phyloP scores from a whole-genome alignment of 1,284 basidiomycete species.

The Gomphus bonarii region DNA sequence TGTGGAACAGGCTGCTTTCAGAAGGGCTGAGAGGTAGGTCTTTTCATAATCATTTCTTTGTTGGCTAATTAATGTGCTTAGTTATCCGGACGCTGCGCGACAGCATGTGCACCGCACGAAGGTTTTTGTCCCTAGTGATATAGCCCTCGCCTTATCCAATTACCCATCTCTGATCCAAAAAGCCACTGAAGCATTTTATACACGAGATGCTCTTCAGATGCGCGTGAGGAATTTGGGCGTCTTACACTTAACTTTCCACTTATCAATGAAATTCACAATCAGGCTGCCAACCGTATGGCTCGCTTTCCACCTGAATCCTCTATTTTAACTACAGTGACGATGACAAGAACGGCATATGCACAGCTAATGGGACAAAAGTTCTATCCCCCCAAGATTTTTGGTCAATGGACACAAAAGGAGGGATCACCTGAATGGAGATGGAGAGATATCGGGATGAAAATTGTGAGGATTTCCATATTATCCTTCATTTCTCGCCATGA shows the following conservation, averaged over 20 bases:
- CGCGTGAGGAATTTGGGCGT: slow-evolving; percentile 44
- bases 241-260: not conserved
- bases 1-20: slow-evolving; percentile 58
- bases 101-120: slow-evolving; percentile 75
- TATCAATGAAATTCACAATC: slow-evolving; percentile 4
- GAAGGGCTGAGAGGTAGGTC: slow-evolving; percentile 52
- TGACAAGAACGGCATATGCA: slow-evolving; percentile 89
- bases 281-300: slow-evolving; percentile 81
- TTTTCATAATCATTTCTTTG: not conserved
- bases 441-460: slow-evolving; percentile 84
- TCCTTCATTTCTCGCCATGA: not conserved
- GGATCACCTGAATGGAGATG: slow-evolving; percentile 57
- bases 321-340: slow-evolving; percentile 48
- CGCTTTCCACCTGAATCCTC: slow-evolving; percentile 72
- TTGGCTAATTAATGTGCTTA: slow-evolving; percentile 21
- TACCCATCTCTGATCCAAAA: slow-evolving; percentile 72
- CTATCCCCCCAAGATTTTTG: slow-evolving; percentile 85
- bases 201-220: slow-evolving; percentile 80
- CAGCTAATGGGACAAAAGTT: slow-evolving; percentile 88
- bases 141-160: slow-evolving; percentile 60
- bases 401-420: slow-evolving; percentile 58
- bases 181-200: slow-evolving; percentile 87
- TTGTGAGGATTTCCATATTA: slow-evolving; percentile 36
- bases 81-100: slow-evolving; percentile 60
- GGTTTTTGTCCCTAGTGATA: slow-evolving; percentile 69